These are phyloP conservation scores for Rhypophila decipiens DNA, from an alignment of 495 filamentous ascomycete genomes.

Conservation along the genomic window DNA sequence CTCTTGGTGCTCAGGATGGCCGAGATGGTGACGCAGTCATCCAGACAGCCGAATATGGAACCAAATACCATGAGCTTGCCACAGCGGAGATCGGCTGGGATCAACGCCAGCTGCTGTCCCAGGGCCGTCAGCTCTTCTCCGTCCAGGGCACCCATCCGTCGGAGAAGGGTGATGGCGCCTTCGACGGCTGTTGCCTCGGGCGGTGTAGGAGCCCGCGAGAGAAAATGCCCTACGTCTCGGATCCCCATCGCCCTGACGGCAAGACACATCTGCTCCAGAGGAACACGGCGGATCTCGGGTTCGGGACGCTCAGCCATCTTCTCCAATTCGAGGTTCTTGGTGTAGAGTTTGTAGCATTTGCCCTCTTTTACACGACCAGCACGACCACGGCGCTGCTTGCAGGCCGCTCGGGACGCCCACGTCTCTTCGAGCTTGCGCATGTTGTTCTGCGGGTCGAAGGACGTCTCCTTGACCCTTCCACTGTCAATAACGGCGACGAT, in stretches of 20 bases:
- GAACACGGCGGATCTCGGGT: slow-evolving; percentile 87
- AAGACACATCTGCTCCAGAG: slow-evolving; percentile 88
- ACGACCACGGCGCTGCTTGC: slow-evolving; percentile 92
- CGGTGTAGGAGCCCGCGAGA: slow-evolving; percentile 81
- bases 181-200: slow-evolving; percentile 80
- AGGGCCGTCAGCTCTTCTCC: slow-evolving; percentile 81
- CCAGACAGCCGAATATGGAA: slow-evolving; percentile 84
- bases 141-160: slow-evolving; percentile 81
- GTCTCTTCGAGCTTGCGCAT: slow-evolving; percentile 92
- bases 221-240: slow-evolving; percentile 67
- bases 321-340: slow-evolving; percentile 67
- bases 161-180: slow-evolving; percentile 69
- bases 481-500: slow-evolving; percentile 95
- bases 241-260: slow-evolving; percentile 94
- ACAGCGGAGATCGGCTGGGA: slow-evolving; percentile 88
- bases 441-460: slow-evolving; percentile 85
- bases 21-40: slow-evolving; percentile 82
- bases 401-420: slow-evolving; percentile 91
- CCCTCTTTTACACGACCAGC: slow-evolving; percentile 88
- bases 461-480: slow-evolving; percentile 92
- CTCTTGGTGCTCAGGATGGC: slow-evolving; percentile 78
- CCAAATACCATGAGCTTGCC: slow-evolving; percentile 95
- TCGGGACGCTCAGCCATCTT: slow-evolving; percentile 89
- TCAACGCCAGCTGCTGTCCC: slow-evolving; percentile 84
- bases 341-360: slow-evolving; percentile 93